A percentile compares a stretch with the other conserved stretches of the same genome.
Evolutionary conservation across 805 yeast genomes (phyloP).

Genomic region (Starmerella bombi): DNA sequence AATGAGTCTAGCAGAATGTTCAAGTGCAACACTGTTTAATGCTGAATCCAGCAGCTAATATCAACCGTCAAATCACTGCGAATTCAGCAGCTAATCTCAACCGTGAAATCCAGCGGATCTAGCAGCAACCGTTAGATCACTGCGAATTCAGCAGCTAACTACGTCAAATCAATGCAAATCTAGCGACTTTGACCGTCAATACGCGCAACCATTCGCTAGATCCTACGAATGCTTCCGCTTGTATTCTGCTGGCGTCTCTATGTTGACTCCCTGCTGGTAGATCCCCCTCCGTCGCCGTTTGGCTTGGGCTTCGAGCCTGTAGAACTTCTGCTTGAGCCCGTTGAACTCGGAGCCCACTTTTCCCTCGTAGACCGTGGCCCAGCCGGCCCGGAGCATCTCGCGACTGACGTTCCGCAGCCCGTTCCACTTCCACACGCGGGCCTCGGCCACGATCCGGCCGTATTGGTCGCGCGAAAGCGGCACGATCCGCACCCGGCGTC

Average conservation of each 20-base stretch:
- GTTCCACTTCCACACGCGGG: conserved; percentile 44
- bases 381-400: conserved; percentile 72
- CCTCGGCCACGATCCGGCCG: conserved; percentile 73
- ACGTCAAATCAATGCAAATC: too few species aligned
- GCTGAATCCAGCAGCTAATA: too few species aligned
- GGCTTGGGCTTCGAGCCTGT: conserved; percentile 48
- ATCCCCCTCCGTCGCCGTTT: conserved; percentile 46
- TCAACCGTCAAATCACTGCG: too few species aligned
- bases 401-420: conserved; percentile 72
- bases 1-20: too few species aligned
- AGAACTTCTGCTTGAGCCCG: conserved; percentile 49
- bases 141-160: too few species aligned
- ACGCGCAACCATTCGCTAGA: too few species aligned
- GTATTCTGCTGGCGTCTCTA: conserved; percentile 67
- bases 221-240: conserved; percentile 30
- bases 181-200: too few species aligned
- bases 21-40: too few species aligned
- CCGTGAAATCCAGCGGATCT: too few species aligned
- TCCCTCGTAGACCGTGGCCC: conserved; percentile 81
- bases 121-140: too few species aligned
- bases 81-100: too few species aligned
- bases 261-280: conserved; percentile 41
- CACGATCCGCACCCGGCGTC: conserved; percentile 55
- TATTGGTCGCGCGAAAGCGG: conserved; percentile 82
- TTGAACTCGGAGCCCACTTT: conserved; percentile 75